A percentile compares a stretch with the other conserved stretches of the same genome.
Evolutionary conservation across 345 rosid species (phyloP).

Genomic region (Punica granatum): DNA sequence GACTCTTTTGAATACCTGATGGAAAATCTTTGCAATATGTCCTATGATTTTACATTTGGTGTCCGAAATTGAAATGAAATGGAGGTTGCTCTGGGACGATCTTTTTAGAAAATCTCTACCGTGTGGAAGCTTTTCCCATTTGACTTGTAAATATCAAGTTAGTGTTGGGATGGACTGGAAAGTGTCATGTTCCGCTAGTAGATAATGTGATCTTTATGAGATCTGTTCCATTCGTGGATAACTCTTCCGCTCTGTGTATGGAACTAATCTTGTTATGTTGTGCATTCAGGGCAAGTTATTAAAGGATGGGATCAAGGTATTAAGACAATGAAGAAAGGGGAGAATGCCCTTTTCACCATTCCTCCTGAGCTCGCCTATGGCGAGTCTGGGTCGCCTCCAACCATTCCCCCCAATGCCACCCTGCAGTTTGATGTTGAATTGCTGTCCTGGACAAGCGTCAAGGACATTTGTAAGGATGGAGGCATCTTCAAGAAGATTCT

Average conservation of each 20-base stretch:
- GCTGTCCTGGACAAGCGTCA: constrained; percentile 29
- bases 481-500: constrained; percentile 20
- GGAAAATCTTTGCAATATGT: too few species aligned
- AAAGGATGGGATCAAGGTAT: constrained; percentile 98
- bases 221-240: too few species aligned
- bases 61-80: too few species aligned
- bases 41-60: too few species aligned
- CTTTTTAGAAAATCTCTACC: too few species aligned
- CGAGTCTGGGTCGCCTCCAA: constrained; percentile 77
- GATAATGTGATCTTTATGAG: background rate
- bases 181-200: too few species aligned
- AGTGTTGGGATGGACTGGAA: too few species aligned
- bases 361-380: constrained; percentile 85
- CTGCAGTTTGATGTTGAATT: constrained; percentile 82
- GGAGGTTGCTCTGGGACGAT: too few species aligned
- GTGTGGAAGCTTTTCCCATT: too few species aligned
- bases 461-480: constrained; percentile 25
- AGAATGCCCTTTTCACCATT: constrained; percentile 79
- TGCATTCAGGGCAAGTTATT: constrained; percentile 65
- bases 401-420: constrained; percentile 81
- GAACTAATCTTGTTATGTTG: background rate
- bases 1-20: too few species aligned
- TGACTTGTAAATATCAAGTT: too few species aligned
- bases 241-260: too few species aligned
- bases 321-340: constrained; percentile 95